These are phyloP conservation scores for Plantago major DNA, from an alignment of 257 asterid species.

Conservation along the genomic window DNA sequence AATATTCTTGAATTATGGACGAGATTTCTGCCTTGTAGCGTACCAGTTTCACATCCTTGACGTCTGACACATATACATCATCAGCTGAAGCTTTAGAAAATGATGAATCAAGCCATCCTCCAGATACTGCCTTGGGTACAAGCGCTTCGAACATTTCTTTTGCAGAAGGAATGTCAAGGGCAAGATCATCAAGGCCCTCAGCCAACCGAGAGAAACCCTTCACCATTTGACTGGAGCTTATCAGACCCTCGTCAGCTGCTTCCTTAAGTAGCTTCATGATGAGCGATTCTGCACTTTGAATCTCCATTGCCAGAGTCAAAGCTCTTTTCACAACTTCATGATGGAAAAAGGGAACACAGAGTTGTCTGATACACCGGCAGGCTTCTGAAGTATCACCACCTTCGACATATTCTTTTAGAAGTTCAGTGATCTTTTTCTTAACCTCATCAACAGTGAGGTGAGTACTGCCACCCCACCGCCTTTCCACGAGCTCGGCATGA, in stretches of 20 bases:
- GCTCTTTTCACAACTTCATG: conserved; percentile 98
- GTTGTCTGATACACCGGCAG: conserved; percentile 79
- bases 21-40: conserved; percentile 77
- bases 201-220: conserved; percentile 79
- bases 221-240: conserved; percentile 89
- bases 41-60: conserved; percentile 56
- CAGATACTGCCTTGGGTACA: conserved; percentile 70
- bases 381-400: conserved; percentile 96
- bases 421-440: conserved; percentile 82
- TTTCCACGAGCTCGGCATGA: conserved; percentile 96
- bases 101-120: conserved; percentile 90
- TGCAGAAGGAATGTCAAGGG: conserved; percentile 95
- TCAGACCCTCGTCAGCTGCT: conserved; percentile 91
- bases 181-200: conserved; percentile 94
- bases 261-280: conserved; percentile 68
- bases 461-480: conserved; percentile 99
- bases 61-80: conserved; percentile 36
- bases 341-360: conserved; percentile 91
- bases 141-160: conserved; percentile 47
- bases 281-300: conserved; percentile 53
- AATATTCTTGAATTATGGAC: conserved; percentile 82
- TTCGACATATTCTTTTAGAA: conserved; percentile 75
- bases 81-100: conserved; percentile 42
- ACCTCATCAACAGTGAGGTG: conserved; percentile 89
- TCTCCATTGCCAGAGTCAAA: conserved; percentile 80